phyloP scores from a whole-genome alignment of 805 yeast genomes.

The Ogataea haglerorum region DNA sequence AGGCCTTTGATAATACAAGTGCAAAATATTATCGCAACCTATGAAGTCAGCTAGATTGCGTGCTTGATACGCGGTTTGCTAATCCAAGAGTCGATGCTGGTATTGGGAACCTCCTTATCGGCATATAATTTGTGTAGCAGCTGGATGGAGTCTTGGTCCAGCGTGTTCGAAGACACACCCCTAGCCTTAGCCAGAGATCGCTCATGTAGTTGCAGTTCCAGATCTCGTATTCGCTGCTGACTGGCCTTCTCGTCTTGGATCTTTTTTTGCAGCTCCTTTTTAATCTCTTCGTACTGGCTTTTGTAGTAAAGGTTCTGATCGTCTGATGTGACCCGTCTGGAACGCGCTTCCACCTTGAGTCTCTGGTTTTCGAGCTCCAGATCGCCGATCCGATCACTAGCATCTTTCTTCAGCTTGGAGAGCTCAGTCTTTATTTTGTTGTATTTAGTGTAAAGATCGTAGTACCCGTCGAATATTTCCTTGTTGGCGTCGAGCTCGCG shows the following conservation, averaged over 20 bases:
- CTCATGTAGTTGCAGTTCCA: constrained; percentile 3
- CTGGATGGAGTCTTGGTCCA: constrained; percentile 20
- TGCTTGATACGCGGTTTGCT: constrained; percentile 16
- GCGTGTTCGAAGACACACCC: constrained; percentile 4
- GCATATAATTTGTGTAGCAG: constrained; percentile 14
- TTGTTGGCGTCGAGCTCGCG: constrained; percentile 22
- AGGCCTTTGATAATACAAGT: not conserved
- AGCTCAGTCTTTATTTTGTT: constrained; percentile 8
- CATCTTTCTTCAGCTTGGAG: constrained; percentile 1
- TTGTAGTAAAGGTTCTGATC: constrained; percentile 15
- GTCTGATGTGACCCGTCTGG: constrained; percentile 3
- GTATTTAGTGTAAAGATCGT: constrained; percentile 21
- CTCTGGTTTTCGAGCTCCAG: constrained; percentile 11
- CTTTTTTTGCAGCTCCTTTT: constrained; percentile 9
- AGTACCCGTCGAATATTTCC: constrained; percentile 27
- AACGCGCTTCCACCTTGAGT: constrained; percentile 10
- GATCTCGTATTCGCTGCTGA: constrained; percentile 8
- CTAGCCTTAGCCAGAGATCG: not conserved
- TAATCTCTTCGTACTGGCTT: constrained; percentile 20
- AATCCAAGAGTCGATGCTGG: constrained; percentile 14
- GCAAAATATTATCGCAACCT: not conserved
- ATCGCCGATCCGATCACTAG: constrained; percentile 1
- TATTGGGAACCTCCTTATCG: constrained; percentile 12
- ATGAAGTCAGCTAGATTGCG: not conserved
- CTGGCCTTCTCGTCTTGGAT: constrained; percentile 10